Conservation (phyloP, 2,329 filamentous ascomycete genomes). For the Claviceps capensis region DNA sequence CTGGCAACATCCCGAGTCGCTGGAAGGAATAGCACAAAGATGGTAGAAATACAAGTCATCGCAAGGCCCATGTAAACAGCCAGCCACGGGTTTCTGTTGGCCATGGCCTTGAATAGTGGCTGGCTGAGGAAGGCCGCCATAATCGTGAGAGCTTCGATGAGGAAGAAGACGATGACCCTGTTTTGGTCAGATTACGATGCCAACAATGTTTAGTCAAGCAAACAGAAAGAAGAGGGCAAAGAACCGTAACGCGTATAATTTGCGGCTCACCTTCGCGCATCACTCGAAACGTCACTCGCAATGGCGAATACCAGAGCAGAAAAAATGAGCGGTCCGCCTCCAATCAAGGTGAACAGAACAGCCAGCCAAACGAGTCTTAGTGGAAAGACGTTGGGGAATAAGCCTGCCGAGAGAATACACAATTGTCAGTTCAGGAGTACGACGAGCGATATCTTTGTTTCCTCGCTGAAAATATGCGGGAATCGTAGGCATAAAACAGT, state of each 20-base stretch:
- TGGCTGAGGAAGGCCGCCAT: neutral
- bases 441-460: neutral
- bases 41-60: neutral
- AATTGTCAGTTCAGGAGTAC: neutral
- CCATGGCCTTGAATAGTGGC: neutral
- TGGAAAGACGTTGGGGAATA: conserved; percentile 1
- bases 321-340: conserved; percentile 3
- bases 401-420: neutral
- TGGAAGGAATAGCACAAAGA: conserved; percentile 2
- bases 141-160: neutral
- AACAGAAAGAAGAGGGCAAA: no score
- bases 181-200: neutral
- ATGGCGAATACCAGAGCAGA: conserved; percentile 2
- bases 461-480: neutral
- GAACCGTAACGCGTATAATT: no score
- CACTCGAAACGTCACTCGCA: conserved; percentile 2
- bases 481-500: neutral
- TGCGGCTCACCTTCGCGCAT: conserved; percentile 1
- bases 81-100: neutral
- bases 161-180: neutral
- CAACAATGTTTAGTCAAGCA: no score
- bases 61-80: conserved; percentile 3
- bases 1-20: conserved; percentile 3
- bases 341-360: conserved; percentile 1
- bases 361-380: conserved; percentile 3